Evolutionary conservation across 73 alveolate species (phyloP).

Genomic region (Durusdinium trenchii): DNA sequence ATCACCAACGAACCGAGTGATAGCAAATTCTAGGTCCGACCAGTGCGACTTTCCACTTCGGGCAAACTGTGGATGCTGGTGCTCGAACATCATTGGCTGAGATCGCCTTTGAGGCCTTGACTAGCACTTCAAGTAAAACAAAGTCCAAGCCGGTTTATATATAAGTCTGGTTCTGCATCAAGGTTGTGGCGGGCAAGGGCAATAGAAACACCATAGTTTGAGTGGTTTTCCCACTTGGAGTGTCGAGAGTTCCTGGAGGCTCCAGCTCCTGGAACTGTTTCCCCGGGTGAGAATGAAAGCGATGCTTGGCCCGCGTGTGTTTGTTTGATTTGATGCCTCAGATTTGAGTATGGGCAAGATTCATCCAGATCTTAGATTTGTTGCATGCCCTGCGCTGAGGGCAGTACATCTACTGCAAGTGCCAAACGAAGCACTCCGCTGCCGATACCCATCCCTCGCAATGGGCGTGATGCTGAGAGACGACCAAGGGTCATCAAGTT

Average conservation of each 20-base stretch:
- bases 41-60: slow-evolving; percentile 63
- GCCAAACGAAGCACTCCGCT: slow-evolving; percentile 91
- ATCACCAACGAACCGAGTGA: too few species aligned
- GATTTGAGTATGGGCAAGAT: background rate
- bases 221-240: background rate
- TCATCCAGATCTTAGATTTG: background rate
- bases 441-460: slow-evolving; percentile 78
- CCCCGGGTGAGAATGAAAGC: slow-evolving; percentile 45
- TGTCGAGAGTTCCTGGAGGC: background rate
- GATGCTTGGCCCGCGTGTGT: background rate
- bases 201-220: background rate
- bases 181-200: background rate
- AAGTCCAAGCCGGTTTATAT: background rate
- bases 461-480: slow-evolving; percentile 49
- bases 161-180: background rate
- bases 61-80: slow-evolving; percentile 57
- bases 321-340: background rate
- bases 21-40: too few species aligned
- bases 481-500: too few species aligned
- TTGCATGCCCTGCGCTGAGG: slow-evolving; percentile 14
- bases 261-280: slow-evolving; percentile 9
- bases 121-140: background rate
- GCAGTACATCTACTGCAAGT: slow-evolving; percentile 81
- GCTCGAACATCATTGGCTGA: slow-evolving; percentile 83
- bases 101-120: background rate